phyloP scores from a whole-genome alignment of 306 rosid genomes.

The Rosa persica region DNA sequence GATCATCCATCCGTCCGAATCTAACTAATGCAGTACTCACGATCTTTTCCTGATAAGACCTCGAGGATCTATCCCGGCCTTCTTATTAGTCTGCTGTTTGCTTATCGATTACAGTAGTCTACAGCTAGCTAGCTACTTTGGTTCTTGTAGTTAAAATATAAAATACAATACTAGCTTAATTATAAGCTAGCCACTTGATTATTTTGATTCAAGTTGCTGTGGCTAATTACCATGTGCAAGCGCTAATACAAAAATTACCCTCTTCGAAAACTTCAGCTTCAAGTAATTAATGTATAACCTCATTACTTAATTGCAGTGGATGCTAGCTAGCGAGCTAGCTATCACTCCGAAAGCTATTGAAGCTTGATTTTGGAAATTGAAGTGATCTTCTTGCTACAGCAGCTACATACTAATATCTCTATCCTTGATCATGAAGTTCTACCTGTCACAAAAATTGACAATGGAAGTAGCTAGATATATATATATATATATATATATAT shows the following conservation, averaged over 20 bases:
- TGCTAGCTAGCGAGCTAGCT: too few relatives aligned
- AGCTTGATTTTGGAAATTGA: neutral
- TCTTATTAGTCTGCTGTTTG: neutral
- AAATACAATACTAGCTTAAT: neutral
- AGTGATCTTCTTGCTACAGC: constrained; percentile 5
- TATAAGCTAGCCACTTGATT: neutral
- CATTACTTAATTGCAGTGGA: neutral
- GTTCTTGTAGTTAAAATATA: neutral
- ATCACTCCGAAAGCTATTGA: neutral
- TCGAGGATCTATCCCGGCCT: neutral
- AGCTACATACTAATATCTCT: neutral
- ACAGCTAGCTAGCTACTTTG: neutral
- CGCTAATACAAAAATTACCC: neutral
- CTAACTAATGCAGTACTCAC: neutral
- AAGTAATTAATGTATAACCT: neutral
- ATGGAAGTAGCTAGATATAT: neutral
- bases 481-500: too few relatives aligned
- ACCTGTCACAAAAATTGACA: constrained; percentile 1
- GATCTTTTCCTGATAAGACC: neutral
- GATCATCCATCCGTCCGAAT: neutral
- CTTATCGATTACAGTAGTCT: neutral
- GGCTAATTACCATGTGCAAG: neutral
- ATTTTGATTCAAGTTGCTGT: neutral
- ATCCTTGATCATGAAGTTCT: neutral
- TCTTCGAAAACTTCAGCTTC: neutral